These are phyloP conservation scores for Mycena kentingensis DNA, from an alignment of 768 basidiomycete species.

Conservation along the genomic window DNA sequence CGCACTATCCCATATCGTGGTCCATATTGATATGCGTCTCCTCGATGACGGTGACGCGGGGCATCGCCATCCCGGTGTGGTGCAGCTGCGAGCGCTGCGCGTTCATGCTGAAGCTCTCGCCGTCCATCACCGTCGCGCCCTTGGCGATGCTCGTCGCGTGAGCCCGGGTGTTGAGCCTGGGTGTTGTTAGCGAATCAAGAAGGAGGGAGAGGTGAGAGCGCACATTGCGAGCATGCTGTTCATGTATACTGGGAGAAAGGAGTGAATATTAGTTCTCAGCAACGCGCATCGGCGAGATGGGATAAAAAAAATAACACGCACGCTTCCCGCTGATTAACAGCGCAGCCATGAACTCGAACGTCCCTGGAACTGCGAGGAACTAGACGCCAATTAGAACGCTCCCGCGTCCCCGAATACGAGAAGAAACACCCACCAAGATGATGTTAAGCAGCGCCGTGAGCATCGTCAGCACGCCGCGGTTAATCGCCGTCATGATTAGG, in stretches of 20 bases:
- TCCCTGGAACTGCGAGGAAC: constrained; percentile 11
- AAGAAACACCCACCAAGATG: background rate
- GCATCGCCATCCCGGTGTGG: no score
- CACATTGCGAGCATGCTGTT: constrained; percentile 15
- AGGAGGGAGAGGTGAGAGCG: no score
- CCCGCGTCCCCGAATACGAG: background rate
- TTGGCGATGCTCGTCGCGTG: no score
- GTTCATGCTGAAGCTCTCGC: no score
- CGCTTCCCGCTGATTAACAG: constrained; percentile 10
- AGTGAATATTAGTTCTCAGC: background rate
- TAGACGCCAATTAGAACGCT: background rate
- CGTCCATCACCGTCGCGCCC: no score
- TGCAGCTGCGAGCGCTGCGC: no score
- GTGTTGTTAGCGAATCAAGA: no score
- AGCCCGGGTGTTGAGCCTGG: no score
- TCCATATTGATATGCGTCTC: no score
- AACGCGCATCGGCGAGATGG: background rate
- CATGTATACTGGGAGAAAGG: constrained; percentile 9
- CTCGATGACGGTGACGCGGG: no score
- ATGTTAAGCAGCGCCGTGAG: constrained; percentile 9
- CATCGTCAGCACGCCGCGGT: constrained; percentile 12
- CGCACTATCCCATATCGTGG: no score
- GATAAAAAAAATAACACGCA: background rate
- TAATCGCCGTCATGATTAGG: constrained; percentile 10
- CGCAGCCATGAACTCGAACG: constrained; percentile 12